Conservation (phyloP, 768 basidiomycete species). For the Amanita rimosa region DNA sequence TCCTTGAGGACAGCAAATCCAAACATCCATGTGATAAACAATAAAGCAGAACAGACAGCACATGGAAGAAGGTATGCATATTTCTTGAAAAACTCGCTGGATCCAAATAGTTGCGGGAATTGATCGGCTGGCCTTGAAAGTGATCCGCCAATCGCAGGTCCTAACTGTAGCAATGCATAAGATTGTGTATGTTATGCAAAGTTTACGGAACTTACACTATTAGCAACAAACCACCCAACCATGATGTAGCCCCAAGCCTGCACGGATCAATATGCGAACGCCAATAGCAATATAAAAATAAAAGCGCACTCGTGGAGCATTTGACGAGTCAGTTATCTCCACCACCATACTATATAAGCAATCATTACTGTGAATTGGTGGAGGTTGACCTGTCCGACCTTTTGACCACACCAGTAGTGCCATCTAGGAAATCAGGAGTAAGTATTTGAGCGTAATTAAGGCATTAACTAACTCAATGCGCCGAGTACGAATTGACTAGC, state of each 20-base stretch:
- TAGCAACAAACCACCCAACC: slow-evolving; percentile 13
- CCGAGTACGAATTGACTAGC: slow-evolving; percentile 55
- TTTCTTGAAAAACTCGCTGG: slow-evolving; percentile 25
- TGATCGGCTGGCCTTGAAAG: slow-evolving; percentile 20
- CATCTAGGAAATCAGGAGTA: slow-evolving; percentile 20
- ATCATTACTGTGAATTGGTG: background rate
- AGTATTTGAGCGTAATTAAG: background rate
- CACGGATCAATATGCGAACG: background rate
- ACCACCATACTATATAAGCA: slow-evolving; percentile 29
- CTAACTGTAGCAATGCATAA: background rate
- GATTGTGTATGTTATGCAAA: background rate
- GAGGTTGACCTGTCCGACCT: slow-evolving; percentile 14
- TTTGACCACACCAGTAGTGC: slow-evolving; percentile 60
- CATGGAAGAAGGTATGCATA: slow-evolving; percentile 41
- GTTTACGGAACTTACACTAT: slow-evolving; percentile 5
- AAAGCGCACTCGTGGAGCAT: slow-evolving; percentile 29
- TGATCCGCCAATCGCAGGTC: background rate
- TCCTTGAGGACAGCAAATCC: slow-evolving; percentile 39
- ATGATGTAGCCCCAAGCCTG: slow-evolving; percentile 23
- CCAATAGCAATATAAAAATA: background rate
- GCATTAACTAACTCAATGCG: slow-evolving; percentile 40
- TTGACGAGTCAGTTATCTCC: slow-evolving; percentile 47
- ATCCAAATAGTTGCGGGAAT: slow-evolving; percentile 29
- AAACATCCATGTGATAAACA: slow-evolving; percentile 31
- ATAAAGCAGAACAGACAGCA: slow-evolving; percentile 19